These are phyloP conservation scores for Pichia insulana DNA, from an alignment of 805 yeast species.

Conservation along the genomic window DNA sequence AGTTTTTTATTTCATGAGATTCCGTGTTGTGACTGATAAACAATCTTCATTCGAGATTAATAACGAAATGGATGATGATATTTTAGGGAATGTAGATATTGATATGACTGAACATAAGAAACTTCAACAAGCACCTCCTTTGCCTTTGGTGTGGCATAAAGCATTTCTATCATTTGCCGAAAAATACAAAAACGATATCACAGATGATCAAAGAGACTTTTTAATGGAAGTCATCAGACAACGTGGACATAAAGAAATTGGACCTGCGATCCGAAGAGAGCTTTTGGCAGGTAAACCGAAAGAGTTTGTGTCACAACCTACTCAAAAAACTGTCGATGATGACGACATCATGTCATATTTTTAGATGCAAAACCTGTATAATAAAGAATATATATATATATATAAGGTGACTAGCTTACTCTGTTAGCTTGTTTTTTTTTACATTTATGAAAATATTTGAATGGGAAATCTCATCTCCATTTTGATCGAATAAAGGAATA, in stretches of 20 bases:
- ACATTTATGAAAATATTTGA: slow-evolving; percentile 36
- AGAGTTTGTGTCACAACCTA: slow-evolving; percentile 14
- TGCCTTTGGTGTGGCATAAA: slow-evolving; percentile 97
- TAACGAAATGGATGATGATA: slow-evolving; percentile 27
- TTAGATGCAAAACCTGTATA: too few relatives aligned
- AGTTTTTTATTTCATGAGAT: slow-evolving; percentile 89
- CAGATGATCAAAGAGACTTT: slow-evolving; percentile 97
- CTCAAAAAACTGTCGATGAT: slow-evolving; percentile 16
- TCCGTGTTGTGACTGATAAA: slow-evolving; percentile 51
- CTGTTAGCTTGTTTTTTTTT: slow-evolving; percentile 18
- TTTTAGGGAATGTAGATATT: slow-evolving; percentile 29
- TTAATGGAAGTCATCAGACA: slow-evolving; percentile 83
- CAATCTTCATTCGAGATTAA: slow-evolving; percentile 10
- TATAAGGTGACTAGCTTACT: too few relatives aligned
- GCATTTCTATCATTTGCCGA: slow-evolving; percentile 92
- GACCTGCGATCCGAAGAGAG: slow-evolving; percentile 93
- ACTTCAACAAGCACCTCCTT: slow-evolving; percentile 36
- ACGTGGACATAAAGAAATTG: slow-evolving; percentile 79
- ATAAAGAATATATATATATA: too few relatives aligned
- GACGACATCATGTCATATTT: slow-evolving; percentile 28
- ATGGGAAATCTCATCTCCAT: slow-evolving; percentile 66
- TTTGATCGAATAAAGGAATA: slow-evolving; percentile 61
- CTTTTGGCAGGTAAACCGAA: slow-evolving; percentile 77
- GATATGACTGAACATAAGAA: slow-evolving; percentile 26
- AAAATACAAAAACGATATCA: slow-evolving; percentile 92